Evolutionary conservation across 2,329 filamentous ascomycete genomes (phyloP).

Genomic region (Myriangium duriaei): DNA sequence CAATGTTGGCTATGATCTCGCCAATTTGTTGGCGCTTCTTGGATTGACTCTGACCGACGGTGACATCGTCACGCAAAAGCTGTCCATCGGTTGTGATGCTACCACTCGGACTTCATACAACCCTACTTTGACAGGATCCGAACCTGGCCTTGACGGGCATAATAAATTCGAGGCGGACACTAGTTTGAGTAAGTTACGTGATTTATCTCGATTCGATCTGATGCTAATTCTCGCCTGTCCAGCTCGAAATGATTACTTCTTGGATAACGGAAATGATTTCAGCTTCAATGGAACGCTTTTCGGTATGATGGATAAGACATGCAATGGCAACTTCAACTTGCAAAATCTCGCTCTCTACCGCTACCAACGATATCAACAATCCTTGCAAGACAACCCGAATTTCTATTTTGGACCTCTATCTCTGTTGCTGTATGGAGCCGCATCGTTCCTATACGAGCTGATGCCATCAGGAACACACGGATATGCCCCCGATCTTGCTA

Average conservation of each 20-base stretch:
- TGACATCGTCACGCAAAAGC: conserved; percentile 29
- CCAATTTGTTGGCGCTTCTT: conserved; percentile 27
- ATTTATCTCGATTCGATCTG: too few species aligned
- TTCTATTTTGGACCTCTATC: conserved; percentile 32
- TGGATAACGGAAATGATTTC: conserved; percentile 26
- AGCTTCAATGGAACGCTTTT: conserved; percentile 31
- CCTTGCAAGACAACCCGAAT: conserved; percentile 25
- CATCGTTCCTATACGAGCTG: conserved; percentile 33
- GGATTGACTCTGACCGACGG: conserved; percentile 29
- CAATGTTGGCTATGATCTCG: conserved; percentile 32
- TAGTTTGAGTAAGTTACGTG: conserved; percentile 30
- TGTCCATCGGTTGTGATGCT: conserved; percentile 35
- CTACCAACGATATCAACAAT: conserved; percentile 29
- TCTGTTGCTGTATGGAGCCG: conserved; percentile 30
- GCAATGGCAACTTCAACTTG: conserved; percentile 26
- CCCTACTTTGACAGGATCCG: conserved; percentile 23
- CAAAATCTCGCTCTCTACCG: conserved; percentile 28
- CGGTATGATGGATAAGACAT: conserved; percentile 24
- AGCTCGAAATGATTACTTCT: conserved; percentile 31
- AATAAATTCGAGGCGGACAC: conserved; percentile 33
- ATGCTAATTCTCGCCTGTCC: too few species aligned
- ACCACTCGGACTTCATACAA: conserved; percentile 28
- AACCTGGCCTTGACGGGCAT: conserved; percentile 32
- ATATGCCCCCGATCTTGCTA: conserved; percentile 23
- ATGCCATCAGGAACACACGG: conserved; percentile 25